phyloP scores from a whole-genome alignment of 2,329 filamentous ascomycete species.

The Epichloe elymi region DNA sequence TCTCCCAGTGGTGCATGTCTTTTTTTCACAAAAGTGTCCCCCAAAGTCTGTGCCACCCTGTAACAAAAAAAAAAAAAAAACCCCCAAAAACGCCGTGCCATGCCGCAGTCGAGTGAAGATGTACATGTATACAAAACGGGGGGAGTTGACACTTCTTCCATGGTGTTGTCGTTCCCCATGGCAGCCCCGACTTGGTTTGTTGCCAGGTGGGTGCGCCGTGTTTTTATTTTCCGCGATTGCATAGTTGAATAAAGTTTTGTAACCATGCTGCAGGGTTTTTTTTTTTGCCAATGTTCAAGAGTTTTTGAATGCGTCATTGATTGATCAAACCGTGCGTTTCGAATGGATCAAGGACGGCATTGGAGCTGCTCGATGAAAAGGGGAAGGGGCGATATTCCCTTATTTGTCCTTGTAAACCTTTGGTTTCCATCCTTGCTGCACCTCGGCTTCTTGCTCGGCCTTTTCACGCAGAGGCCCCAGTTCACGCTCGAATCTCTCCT shows the following conservation, averaged over 20 bases:
- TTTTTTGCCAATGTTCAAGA: too few species aligned
- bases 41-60: constrained; percentile 10
- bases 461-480: constrained; percentile 59
- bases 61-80: constrained; percentile 3
- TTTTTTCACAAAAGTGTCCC: constrained; percentile 5
- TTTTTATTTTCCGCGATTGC: background rate
- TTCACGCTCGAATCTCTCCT: constrained; percentile 86
- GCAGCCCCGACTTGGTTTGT: background rate
- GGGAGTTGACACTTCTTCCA: background rate
- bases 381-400: background rate
- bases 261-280: too few species aligned
- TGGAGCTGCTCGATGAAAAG: background rate
- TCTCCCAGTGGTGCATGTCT: constrained; percentile 14
- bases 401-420: constrained; percentile 85
- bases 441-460: constrained; percentile 60
- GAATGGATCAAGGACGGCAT: background rate
- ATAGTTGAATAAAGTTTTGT: background rate
- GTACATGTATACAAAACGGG: constrained; percentile 26
- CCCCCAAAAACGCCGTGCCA: constrained; percentile 39
- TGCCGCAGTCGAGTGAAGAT: constrained; percentile 43
- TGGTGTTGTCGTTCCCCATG: background rate
- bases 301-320: too few species aligned
- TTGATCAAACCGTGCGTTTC: too few species aligned
- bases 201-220: background rate
- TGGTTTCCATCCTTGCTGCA: constrained; percentile 80